Conservation (phyloP, 139 green algal species). For the Chloropicon primus region DNA sequence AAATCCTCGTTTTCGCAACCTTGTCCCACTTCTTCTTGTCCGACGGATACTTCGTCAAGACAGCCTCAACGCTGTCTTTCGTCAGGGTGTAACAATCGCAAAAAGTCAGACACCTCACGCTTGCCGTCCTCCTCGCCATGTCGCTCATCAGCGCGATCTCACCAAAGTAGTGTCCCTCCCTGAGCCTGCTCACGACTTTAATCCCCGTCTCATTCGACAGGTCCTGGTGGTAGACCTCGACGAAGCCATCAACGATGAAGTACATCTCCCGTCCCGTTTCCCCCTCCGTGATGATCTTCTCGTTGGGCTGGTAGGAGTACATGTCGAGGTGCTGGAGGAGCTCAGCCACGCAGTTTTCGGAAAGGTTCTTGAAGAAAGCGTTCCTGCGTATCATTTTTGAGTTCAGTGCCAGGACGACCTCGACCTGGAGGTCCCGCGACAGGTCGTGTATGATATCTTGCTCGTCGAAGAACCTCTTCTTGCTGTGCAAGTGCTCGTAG, state of each 20-base stretch:
- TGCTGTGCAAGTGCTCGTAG: conserved; percentile 6
- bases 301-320: not conserved
- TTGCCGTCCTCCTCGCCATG: not conserved
- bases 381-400: not conserved
- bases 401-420: conserved; percentile 1
- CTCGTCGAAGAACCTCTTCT: conserved; percentile 7
- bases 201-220: no score
- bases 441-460: conserved; percentile 5
- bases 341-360: not conserved
- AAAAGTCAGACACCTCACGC: not conserved
- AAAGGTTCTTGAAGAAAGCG: conserved; percentile 8
- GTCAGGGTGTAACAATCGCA: not conserved
- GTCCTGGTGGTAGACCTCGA: conserved; percentile 3
- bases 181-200: not conserved
- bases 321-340: not conserved
- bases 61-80: not conserved
- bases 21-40: not conserved
- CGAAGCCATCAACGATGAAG: conserved; percentile 4
- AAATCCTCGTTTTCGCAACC: not conserved
- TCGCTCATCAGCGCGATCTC: conserved; percentile 6
- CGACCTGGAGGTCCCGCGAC: not conserved
- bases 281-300: conserved; percentile 5
- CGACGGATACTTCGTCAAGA: not conserved
- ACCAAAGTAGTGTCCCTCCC: conserved; percentile 6
- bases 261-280: conserved; percentile 1